Evolutionary conservation across 2,329 filamentous ascomycete species (phyloP), one percentile per base, ranked within the genome.

Genomic region (Fusarium burgessii): DNA sequence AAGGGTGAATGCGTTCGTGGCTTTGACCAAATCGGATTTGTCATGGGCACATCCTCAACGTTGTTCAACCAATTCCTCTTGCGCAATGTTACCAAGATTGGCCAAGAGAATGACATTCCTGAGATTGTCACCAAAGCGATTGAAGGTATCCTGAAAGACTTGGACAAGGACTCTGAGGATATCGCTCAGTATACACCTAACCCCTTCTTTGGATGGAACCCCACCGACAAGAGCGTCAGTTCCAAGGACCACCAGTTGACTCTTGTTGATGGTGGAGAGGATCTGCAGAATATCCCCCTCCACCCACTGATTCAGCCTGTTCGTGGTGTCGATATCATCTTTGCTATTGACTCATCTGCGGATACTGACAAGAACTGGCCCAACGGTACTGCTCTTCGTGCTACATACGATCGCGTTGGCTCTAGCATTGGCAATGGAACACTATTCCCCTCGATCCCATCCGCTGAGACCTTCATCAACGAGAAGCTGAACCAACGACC

Each of bases 21-120:
- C 2, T 95, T 94, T 72, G 93, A 97, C 79, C 94, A 93, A 72
- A 88, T 89, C 17, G 92, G 92, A 2, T 97, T 90, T 75, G 84
- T 95, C 27, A 93, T 95, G 89, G 93, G 93, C 58, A 96, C 93
- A 0, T 94, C 91, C 7, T 93, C 91, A 15, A 90, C 91, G 2
- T 84, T 97, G 11, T 97, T 97, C 84, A 97, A 97, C 82, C 84
- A 77, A 84, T 85, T 75, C 75, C 84, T 90, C 56, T 36, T 96
- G 88, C 20, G 83, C 75, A 78, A 83, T 62, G 82, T 74, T 52
- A 84, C 79, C 18, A 75, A 70, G 71, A 84, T 68, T 14, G 89
- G 87, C 74, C 72, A 79, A 4, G 86, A 86, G 9, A 89, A 90
- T 69, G 77, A 77, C 82, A 73, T 87, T 40, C 79, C 81, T 14